Conservation (phyloP, 2,329 filamentous ascomycete species). For the Dichotomopilus funicola region DNA sequence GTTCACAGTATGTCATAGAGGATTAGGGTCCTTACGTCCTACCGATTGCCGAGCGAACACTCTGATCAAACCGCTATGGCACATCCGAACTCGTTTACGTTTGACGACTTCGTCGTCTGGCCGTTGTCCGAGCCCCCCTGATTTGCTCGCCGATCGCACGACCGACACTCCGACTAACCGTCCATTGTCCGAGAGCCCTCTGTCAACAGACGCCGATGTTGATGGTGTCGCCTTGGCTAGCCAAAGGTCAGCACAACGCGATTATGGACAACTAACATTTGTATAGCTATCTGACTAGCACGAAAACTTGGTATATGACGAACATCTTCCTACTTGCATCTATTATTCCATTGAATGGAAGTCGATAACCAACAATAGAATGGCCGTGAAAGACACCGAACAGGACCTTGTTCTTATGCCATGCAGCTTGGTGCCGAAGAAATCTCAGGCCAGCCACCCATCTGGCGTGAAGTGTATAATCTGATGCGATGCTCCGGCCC, state of each 20-base stretch:
- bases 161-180: not conserved
- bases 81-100: not conserved
- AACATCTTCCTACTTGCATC: not conserved
- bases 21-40: not conserved
- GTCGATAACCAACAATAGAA: not conserved
- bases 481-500: too few relatives aligned
- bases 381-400: not conserved
- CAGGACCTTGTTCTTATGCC: not conserved
- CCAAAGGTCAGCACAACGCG: not conserved
- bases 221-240: not conserved
- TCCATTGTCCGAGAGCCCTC: not conserved
- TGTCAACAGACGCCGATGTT: not conserved
- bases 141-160: not conserved
- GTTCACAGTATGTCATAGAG: not conserved
- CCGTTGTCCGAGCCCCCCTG: not conserved
- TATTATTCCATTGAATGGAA: constrained; percentile 3
- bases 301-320: not conserved
- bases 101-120: constrained; percentile 1
- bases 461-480: too few relatives aligned
- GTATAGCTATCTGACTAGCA: not conserved
- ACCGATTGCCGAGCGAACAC: not conserved
- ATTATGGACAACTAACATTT: not conserved
- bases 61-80: not conserved
- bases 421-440: too few relatives aligned
- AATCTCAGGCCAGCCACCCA: too few relatives aligned